Percentiles rank a stretch among this genome's conserved stretches.
Evolutionary conservation across 306 rosid genomes (phyloP).

Genomic region (Oxytropis ochrocephala): DNA sequence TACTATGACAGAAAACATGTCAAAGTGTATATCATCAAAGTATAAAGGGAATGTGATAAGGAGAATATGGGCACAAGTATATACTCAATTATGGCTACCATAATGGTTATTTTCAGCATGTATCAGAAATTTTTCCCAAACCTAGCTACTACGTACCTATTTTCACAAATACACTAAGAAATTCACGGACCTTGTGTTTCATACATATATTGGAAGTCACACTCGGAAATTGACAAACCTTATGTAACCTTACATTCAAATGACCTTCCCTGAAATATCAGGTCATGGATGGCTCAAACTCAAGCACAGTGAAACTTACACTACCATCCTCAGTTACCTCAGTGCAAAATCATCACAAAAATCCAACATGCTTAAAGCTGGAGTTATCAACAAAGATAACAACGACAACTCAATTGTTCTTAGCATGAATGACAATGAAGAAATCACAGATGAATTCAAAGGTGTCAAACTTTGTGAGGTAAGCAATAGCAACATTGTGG

Average conservation of each 20-base stretch:
- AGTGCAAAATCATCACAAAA: constrained; percentile 14
- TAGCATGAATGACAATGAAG: constrained; percentile 44
- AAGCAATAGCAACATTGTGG: too few species aligned
- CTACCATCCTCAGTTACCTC: constrained; percentile 31
- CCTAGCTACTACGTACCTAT: background rate
- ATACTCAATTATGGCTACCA: constrained; percentile 28
- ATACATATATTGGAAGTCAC: background rate
- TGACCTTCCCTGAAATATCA: constrained; percentile 30
- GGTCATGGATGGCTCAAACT: constrained; percentile 13
- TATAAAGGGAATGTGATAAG: too few species aligned
- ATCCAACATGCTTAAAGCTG: constrained; percentile 44
- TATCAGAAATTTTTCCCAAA: constrained; percentile 25
- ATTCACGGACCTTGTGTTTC: background rate
- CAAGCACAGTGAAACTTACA: constrained; percentile 29
- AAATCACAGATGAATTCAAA: constrained; percentile 33
- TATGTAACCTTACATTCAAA: constrained; percentile 37
- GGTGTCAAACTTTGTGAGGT: constrained; percentile 35
- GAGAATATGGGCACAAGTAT: constrained; percentile 18
- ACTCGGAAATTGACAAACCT: background rate
- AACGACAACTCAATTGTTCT: constrained; percentile 32
- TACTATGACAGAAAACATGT: too few species aligned
- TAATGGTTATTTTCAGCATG: constrained; percentile 29
- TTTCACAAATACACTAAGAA: background rate
- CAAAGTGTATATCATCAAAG: too few species aligned
- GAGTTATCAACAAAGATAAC: constrained; percentile 30